A percentile compares a stretch with the other conserved stretches of the same genome.
phyloP scores from a whole-genome alignment of 352 stramenopile species.

The Plasmopara viticola region DNA sequence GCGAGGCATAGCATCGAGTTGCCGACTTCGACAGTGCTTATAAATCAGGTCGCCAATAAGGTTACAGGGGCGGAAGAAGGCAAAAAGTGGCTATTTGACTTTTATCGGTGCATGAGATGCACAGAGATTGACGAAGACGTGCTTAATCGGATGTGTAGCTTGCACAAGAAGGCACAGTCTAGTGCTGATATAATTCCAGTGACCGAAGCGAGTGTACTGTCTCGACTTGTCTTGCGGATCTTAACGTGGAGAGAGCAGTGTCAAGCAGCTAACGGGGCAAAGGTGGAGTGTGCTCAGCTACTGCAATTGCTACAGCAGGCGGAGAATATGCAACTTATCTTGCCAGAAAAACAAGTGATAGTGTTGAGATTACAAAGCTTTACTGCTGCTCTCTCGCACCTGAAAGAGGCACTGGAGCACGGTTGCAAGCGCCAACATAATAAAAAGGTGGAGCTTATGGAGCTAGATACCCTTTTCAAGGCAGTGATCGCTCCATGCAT shows the following conservation, averaged over 20 bases:
- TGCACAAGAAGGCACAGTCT: conserved; percentile 27
- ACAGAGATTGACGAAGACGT: conserved; percentile 29
- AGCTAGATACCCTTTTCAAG: conserved; percentile 48
- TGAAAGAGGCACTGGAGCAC: conserved; percentile 64
- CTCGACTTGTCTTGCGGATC: conserved; percentile 45
- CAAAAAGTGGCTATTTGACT: conserved; percentile 51
- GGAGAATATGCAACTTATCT: conserved; percentile 49
- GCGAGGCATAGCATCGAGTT: conserved; percentile 77
- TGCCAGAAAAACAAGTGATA: conserved; percentile 32
- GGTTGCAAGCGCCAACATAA: conserved; percentile 57
- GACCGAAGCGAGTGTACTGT: conserved; percentile 56
- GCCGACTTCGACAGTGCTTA: conserved; percentile 21
- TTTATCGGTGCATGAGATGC: conserved; percentile 58
- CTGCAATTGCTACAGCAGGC: conserved; percentile 48
- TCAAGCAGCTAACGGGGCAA: conserved; percentile 16
- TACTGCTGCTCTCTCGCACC: conserved; percentile 42
- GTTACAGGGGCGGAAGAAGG: conserved; percentile 31
- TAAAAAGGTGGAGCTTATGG: conserved; percentile 48
- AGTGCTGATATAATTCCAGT: conserved; percentile 22
- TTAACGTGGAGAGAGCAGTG: conserved; percentile 44
- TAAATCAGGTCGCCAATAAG: conserved; percentile 9
- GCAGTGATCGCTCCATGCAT: conserved; percentile 40
- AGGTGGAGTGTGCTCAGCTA: conserved; percentile 44
- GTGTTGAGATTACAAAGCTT: conserved; percentile 42
- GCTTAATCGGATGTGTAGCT: conserved; percentile 38